These are phyloP conservation scores for Linum tenue DNA, from an alignment of 345 rosid species.

Conservation along the genomic window DNA sequence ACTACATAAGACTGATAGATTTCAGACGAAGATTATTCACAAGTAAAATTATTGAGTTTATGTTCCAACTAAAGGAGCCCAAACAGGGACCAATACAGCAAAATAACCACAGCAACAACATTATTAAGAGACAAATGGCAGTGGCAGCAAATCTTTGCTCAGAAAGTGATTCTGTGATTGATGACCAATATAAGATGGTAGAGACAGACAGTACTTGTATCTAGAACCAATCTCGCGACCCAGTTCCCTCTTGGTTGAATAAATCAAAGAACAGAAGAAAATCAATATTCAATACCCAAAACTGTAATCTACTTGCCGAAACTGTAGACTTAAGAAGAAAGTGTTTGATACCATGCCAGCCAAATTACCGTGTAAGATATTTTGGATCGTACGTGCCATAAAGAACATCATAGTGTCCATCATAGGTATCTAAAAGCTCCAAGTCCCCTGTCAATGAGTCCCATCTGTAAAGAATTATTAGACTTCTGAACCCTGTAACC, in stretches of 20 bases:
- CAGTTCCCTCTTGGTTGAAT: neutral
- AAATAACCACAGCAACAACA: neutral
- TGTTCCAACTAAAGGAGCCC: neutral
- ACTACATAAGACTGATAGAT: neutral
- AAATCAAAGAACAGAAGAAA: neutral
- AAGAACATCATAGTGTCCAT: constrained; percentile 86
- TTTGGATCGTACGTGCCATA: constrained; percentile 80
- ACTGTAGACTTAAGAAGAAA: neutral
- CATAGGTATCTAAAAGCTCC: constrained; percentile 72
- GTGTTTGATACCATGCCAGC: neutral
- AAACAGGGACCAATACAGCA: neutral
- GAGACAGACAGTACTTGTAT: too few species aligned
- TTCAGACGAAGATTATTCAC: neutral
- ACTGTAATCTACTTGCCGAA: neutral
- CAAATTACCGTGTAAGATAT: constrained; percentile 64
- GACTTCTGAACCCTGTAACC: constrained; percentile 19
- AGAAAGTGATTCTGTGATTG: too few species aligned
- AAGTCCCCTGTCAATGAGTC: constrained; percentile 83
- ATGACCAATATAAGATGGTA: too few species aligned
- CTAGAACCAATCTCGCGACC: neutral
- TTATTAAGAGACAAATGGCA: neutral
- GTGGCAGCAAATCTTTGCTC: neutral
- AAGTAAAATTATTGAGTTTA: neutral
- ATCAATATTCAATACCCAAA: neutral
- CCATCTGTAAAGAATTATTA: constrained; percentile 63